These are phyloP conservation scores for Cutaneotrichosporon spelunceum DNA, from an alignment of 1,284 basidiomycete species.

Conservation along the genomic window DNA sequence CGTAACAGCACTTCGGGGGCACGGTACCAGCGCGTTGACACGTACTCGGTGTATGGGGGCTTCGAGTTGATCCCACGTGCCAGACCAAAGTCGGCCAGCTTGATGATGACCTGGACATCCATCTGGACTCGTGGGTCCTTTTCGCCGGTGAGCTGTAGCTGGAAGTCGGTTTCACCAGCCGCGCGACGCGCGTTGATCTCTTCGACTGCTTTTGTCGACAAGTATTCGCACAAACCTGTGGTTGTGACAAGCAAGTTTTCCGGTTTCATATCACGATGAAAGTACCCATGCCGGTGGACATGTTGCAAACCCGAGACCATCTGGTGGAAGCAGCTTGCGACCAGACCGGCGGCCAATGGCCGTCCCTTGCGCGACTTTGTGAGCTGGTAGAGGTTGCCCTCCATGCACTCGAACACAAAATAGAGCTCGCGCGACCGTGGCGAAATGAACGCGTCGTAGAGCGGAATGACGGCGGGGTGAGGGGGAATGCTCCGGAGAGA, in stretches of 20 bases:
- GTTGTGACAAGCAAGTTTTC: slow-evolving; percentile 99
- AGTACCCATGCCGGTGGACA: slow-evolving; percentile 89
- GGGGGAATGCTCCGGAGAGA: slow-evolving; percentile 89
- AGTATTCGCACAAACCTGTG: slow-evolving; percentile 91
- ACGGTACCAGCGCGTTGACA: slow-evolving; percentile 98
- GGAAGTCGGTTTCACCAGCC: slow-evolving; percentile 4
- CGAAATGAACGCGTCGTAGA: slow-evolving; percentile 97
- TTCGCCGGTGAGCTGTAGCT: neutral
- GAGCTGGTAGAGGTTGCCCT: slow-evolving; percentile 98
- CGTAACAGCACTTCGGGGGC: slow-evolving; percentile 94
- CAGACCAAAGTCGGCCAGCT: slow-evolving; percentile 97
- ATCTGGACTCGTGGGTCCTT: slow-evolving; percentile 58
- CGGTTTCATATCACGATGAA: slow-evolving; percentile 99
- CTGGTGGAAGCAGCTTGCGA: slow-evolving; percentile 92
- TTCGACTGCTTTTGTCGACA: slow-evolving; percentile 54
- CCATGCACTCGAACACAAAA: slow-evolving; percentile 99
- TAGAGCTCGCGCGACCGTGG: slow-evolving; percentile 92
- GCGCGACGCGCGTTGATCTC: slow-evolving; percentile 36
- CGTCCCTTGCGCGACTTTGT: slow-evolving; percentile 95
- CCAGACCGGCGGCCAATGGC: slow-evolving; percentile 88
- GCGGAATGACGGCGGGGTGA: slow-evolving; percentile 95
- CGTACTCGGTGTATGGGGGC: slow-evolving; percentile 98
- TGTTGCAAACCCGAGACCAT: slow-evolving; percentile 87
- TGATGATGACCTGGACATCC: slow-evolving; percentile 95
- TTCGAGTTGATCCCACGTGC: slow-evolving; percentile 82